Percentiles rank a stretch among this genome's conserved stretches.
Evolutionary conservation across 2,329 filamentous ascomycete genomes (phyloP).

Genomic region (Alternaria sp.): DNA sequence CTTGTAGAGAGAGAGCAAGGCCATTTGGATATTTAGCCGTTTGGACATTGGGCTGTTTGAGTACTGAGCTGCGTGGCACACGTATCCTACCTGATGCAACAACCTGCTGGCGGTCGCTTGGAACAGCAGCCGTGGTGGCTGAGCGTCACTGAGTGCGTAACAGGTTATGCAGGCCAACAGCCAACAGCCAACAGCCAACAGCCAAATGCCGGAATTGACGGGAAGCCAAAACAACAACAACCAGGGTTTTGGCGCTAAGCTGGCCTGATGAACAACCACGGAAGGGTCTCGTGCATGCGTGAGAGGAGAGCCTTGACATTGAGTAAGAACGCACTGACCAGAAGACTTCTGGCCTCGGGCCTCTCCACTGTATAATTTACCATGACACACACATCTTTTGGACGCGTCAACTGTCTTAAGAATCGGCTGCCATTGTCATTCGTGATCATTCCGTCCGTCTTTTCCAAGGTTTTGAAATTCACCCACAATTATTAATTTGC

Average conservation of each 20-base stretch:
- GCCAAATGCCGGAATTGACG: conserved; percentile 10
- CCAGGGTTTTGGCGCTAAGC: conserved; percentile 11
- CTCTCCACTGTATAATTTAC: conserved; percentile 22
- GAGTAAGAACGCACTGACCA: conserved; percentile 18
- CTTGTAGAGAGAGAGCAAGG: conserved; percentile 5
- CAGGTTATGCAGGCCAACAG: conserved; percentile 2
- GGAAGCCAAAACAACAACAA: conserved; percentile 9
- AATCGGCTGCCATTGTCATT: conserved; percentile 13
- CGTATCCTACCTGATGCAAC: not conserved
- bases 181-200: not conserved
- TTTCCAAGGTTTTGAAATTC: not conserved
- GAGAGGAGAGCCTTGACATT: conserved; percentile 12
- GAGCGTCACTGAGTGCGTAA: conserved; percentile 1
- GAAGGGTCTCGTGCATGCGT: conserved; percentile 16
- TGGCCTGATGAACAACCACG: conserved; percentile 15
- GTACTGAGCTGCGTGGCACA: not conserved
- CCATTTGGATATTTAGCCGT: not conserved
- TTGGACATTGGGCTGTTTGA: conserved; percentile 3
- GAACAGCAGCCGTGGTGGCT: not conserved
- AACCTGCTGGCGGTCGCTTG: not conserved
- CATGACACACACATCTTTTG: conserved; percentile 18
- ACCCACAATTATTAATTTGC: conserved; percentile 4
- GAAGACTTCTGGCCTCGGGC: conserved; percentile 15
- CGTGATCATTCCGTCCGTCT: conserved; percentile 1
- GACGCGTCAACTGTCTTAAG: conserved; percentile 22